Percentiles rank a stretch among this genome's conserved stretches.
phyloP scores from a whole-genome alignment of 2,329 filamentous ascomycete species.

The Colletotrichum liriopes region DNA sequence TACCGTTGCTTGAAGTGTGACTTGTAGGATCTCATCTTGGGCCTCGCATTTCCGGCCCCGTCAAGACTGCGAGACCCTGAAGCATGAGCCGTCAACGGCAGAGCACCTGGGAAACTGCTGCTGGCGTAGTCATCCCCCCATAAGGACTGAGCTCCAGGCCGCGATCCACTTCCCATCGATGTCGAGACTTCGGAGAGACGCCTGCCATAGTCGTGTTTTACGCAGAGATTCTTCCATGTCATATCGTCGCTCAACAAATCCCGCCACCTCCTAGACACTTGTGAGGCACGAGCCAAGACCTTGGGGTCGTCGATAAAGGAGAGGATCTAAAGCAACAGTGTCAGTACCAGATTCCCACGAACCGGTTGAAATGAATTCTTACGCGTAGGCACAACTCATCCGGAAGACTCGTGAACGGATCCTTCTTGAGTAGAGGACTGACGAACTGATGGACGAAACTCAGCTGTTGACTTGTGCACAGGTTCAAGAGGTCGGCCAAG shows the following conservation, averaged over 20 bases:
- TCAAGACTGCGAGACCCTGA: constrained; percentile 70
- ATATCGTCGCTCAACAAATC: constrained; percentile 96
- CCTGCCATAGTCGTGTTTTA: constrained; percentile 90
- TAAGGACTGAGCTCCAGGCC: constrained; percentile 33
- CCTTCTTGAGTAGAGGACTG: constrained; percentile 93
- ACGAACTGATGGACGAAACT: constrained; percentile 98
- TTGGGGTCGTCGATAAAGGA: constrained; percentile 98
- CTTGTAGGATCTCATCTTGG: constrained; percentile 87
- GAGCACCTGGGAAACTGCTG: constrained; percentile 63
- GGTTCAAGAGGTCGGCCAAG: constrained; percentile 89
- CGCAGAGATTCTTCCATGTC: constrained; percentile 97
- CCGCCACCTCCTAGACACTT: constrained; percentile 95
- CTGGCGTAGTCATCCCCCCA: constrained; percentile 48
- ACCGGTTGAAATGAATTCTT: constrained; percentile 52
- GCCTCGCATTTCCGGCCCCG: constrained; percentile 62
- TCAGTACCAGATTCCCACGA: background rate
- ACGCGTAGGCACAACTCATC: constrained; percentile 94
- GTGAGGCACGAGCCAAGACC: constrained; percentile 91
- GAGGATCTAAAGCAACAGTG: constrained; percentile 74
- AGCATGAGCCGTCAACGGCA: constrained; percentile 55
- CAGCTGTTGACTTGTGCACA: constrained; percentile 94
- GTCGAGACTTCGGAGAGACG: constrained; percentile 66
- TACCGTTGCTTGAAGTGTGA: constrained; percentile 99
- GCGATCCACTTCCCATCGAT: constrained; percentile 25
- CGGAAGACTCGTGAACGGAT: constrained; percentile 92